A percentile compares a stretch with the other conserved stretches of the same genome.
Conservation (phyloP, 2,329 filamentous ascomycete species). For the Diplodia corticola region DNA sequence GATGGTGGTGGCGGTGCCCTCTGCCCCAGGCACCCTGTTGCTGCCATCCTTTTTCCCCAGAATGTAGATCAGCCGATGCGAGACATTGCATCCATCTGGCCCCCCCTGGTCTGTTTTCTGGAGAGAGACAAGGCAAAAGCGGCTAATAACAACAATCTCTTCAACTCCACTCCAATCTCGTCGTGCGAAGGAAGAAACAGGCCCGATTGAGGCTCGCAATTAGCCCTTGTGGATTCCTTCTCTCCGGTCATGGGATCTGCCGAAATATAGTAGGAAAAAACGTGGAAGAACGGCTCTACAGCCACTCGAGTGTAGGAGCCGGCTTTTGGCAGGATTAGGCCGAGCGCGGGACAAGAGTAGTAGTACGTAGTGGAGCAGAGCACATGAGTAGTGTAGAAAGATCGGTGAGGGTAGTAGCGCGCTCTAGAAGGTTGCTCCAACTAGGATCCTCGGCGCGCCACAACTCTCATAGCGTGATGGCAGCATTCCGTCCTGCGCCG, state of each 20-base stretch:
- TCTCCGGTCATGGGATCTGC: background rate
- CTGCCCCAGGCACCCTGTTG: too few species aligned
- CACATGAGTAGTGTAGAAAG: background rate
- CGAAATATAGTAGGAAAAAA: background rate
- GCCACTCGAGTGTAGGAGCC: background rate
- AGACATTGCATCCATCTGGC: background rate
- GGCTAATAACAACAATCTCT: background rate
- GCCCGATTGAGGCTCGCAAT: background rate
- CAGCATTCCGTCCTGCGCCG: background rate
- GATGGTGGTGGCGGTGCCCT: background rate
- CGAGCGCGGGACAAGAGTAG: background rate
- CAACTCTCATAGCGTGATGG: background rate
- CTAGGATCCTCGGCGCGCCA: background rate
- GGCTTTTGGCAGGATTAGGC: background rate
- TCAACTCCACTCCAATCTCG: background rate
- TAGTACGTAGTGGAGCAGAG: too few species aligned
- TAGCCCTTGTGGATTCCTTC: background rate
- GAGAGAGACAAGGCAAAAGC: background rate
- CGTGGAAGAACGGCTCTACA: background rate
- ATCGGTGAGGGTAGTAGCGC: background rate
- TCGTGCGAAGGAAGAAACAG: background rate
- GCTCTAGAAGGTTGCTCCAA: background rate
- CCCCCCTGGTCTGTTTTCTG: background rate
- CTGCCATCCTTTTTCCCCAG: background rate
- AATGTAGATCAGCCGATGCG: background rate